Conservation (phyloP, 2,329 filamentous ascomycete genomes). For the Diaporthe citriasiana region DNA sequence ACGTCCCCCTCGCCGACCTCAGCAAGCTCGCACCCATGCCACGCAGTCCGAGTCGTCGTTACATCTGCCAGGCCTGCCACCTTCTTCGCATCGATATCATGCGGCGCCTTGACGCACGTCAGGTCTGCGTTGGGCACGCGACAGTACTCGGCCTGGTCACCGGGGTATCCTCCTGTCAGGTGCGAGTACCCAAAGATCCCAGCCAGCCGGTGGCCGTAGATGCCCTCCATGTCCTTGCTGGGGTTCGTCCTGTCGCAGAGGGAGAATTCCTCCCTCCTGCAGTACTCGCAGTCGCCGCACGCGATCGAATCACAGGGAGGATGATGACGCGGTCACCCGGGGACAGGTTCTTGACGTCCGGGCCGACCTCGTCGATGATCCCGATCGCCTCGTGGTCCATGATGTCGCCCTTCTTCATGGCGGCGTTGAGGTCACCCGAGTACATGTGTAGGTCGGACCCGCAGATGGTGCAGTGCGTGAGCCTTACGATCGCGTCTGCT, state of each 20-base stretch:
- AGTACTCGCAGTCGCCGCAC: slow-evolving; percentile 69
- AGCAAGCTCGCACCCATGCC: slow-evolving; percentile 75
- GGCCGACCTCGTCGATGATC: slow-evolving; percentile 53
- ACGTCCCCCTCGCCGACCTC: slow-evolving; percentile 73
- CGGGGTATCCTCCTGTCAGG: slow-evolving; percentile 77
- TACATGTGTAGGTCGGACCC: slow-evolving; percentile 53
- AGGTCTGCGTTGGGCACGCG: slow-evolving; percentile 76
- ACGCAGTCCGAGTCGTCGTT: slow-evolving; percentile 71
- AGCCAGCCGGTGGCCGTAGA: slow-evolving; percentile 64
- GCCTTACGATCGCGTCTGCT: slow-evolving; percentile 55
- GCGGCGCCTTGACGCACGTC: slow-evolving; percentile 67
- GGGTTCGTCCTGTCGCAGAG: slow-evolving; percentile 74
- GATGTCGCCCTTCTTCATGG: slow-evolving; percentile 41
- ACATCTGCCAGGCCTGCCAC: slow-evolving; percentile 76
- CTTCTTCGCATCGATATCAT: slow-evolving; percentile 76
- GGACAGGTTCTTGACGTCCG: neutral
- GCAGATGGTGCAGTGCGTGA: slow-evolving; percentile 53
- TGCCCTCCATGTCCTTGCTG: slow-evolving; percentile 70
- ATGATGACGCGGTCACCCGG: slow-evolving; percentile 42
- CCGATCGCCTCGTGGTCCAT: slow-evolving; percentile 60
- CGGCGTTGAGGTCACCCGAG: slow-evolving; percentile 45
- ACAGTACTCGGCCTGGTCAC: slow-evolving; percentile 76
- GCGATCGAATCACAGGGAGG: slow-evolving; percentile 39
- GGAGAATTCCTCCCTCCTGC: slow-evolving; percentile 70
- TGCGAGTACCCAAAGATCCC: slow-evolving; percentile 71